phyloP scores from a whole-genome alignment of 768 basidiomycete species.

The Pisolithus albus region DNA sequence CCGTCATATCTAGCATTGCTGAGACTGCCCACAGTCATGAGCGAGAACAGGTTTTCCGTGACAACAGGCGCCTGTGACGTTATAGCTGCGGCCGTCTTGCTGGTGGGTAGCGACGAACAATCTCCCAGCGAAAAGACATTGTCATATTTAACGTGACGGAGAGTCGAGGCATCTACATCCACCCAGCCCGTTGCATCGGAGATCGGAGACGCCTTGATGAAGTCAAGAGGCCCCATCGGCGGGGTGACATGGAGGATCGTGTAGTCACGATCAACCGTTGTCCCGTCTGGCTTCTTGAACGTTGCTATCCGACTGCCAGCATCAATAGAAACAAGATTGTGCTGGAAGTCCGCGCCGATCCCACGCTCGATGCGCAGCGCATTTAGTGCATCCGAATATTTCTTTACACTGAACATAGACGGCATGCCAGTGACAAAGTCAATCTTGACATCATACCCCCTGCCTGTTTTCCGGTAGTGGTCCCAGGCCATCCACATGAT shows the following conservation, averaged over 20 bases:
- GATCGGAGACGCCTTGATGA: constrained; percentile 71
- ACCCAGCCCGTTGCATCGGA: constrained; percentile 88
- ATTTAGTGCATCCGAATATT: constrained; percentile 87
- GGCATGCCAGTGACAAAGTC: constrained; percentile 91
- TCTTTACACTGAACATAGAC: constrained; percentile 94
- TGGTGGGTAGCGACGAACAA: constrained; percentile 85
- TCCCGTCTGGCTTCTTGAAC: constrained; percentile 74
- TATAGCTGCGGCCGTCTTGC: constrained; percentile 94
- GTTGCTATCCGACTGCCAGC: constrained; percentile 65
- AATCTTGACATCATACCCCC: constrained; percentile 50
- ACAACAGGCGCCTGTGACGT: constrained; percentile 88
- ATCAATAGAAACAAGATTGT: constrained; percentile 78
- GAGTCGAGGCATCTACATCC: constrained; percentile 70
- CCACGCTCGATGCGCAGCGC: constrained; percentile 70
- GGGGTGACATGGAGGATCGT: constrained; percentile 81
- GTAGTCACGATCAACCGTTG: constrained; percentile 66
- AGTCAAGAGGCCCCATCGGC: constrained; percentile 85
- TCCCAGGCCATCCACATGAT: constrained; percentile 99
- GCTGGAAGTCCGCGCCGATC: constrained; percentile 73
- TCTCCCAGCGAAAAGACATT: constrained; percentile 95
- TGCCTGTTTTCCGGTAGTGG: constrained; percentile 55
- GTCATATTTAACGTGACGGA: constrained; percentile 74
- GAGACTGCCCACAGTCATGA: constrained; percentile 67
- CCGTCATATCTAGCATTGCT: constrained; percentile 75
- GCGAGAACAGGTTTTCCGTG: constrained; percentile 77